A percentile compares a stretch with the other conserved stretches of the same genome.
Evolutionary conservation across 1,139 yeast species (phyloP).

Genomic region (Protomyces macrosporus): DNA sequence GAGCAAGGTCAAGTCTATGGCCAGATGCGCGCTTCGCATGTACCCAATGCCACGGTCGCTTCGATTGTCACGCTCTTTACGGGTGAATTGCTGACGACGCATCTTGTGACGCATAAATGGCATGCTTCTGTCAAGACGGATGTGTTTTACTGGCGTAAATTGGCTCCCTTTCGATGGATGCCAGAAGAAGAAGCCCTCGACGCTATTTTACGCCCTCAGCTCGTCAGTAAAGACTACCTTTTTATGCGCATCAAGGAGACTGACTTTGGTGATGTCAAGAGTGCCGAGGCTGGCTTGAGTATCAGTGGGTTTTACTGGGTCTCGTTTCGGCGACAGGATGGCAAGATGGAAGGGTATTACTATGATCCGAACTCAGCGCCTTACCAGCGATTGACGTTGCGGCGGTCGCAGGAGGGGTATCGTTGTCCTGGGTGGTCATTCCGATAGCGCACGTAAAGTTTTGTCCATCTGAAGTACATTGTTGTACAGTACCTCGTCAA

Average conservation of each 20-base stretch:
- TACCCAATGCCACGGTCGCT: neutral
- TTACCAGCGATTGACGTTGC: neutral
- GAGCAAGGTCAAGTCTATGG: neutral
- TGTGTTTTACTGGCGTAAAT: neutral
- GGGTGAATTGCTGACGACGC: neutral
- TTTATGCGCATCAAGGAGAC: neutral
- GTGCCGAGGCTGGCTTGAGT: constrained; percentile 1
- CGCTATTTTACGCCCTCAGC: neutral
- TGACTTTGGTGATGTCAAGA: neutral
- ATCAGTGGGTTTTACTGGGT: constrained; percentile 2
- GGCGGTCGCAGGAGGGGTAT: neutral
- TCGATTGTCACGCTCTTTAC: neutral
- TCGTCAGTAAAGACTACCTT: neutral
- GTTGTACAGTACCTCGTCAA: too few species aligned
- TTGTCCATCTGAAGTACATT: too few species aligned
- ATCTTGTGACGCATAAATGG: neutral
- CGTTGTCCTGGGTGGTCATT: neutral
- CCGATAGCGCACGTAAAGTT: neutral
- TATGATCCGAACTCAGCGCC: constrained; percentile 1
- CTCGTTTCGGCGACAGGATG: neutral
- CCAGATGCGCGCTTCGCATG: neutral
- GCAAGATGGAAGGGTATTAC: neutral
- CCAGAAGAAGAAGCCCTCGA: neutral
- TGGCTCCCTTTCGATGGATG: neutral
- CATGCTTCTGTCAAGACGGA: neutral